These are phyloP conservation scores for Pulicaria dysenterica DNA, from an alignment of 129 eudicot species.

Conservation along the genomic window DNA sequence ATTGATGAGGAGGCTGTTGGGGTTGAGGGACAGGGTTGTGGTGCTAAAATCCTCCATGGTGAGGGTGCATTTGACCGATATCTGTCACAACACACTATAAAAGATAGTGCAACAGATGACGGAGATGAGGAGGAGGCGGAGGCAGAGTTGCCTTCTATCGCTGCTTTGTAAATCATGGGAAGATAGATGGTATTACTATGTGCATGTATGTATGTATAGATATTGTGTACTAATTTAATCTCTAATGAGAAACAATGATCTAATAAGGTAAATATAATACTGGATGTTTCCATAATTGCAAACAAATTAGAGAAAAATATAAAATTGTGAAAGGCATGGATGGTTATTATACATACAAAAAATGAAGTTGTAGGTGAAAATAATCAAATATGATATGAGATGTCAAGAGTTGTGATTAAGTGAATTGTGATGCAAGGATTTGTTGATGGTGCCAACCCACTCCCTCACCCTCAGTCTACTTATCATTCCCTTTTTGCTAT, in stretches of 20 bases:
- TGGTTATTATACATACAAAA: background rate
- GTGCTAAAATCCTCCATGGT: conserved; percentile 90
- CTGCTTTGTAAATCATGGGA: conserved; percentile 59
- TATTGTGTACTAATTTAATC: conserved; percentile 34
- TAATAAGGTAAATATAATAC: conserved; percentile 29
- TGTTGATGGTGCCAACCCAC: conserved; percentile 38
- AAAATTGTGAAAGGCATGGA: background rate
- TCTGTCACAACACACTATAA: conserved; percentile 40
- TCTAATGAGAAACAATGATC: conserved; percentile 27
- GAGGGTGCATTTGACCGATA: conserved; percentile 74
- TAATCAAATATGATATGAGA: background rate
- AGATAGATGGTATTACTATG: conserved; percentile 28
- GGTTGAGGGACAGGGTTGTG: conserved; percentile 56
- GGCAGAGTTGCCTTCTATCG: conserved; percentile 82
- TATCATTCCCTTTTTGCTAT: conserved; percentile 21
- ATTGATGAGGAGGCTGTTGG: conserved; percentile 92
- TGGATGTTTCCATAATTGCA: conserved; percentile 25
- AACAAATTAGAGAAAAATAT: background rate
- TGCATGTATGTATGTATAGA: conserved; percentile 44
- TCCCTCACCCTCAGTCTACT: conserved; percentile 17
- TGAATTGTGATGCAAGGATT: conserved; percentile 25
- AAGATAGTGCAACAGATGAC: conserved; percentile 53
- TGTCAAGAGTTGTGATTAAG: background rate
- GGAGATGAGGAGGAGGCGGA: conserved; percentile 68
- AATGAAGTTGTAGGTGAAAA: conserved; percentile 17